phyloP scores from a whole-genome alignment of 805 yeast species.

The Myxozyma lipomycoides region DNA sequence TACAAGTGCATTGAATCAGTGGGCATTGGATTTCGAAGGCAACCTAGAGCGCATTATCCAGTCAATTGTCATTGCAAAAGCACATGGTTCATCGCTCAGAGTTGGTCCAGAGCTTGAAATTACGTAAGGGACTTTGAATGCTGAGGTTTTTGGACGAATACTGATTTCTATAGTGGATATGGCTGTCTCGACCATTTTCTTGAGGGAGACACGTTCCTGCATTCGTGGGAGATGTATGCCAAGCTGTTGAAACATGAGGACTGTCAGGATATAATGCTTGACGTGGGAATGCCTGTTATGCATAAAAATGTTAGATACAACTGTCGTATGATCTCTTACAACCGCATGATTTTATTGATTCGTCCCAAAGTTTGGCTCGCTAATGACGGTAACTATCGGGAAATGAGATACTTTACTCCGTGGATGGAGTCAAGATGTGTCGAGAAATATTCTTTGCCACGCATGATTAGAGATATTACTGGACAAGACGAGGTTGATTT shows the following conservation, averaged over 20 bases:
- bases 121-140: conserved; percentile 50
- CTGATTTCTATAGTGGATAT: conserved; percentile 28
- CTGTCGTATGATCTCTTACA: conserved; percentile 78
- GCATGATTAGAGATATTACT: conserved; percentile 57
- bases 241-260: conserved; percentile 65
- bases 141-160: not conserved
- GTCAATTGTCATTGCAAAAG: conserved; percentile 74
- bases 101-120: conserved; percentile 97
- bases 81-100: conserved; percentile 69
- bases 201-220: conserved; percentile 82
- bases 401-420: conserved; percentile 94
- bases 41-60: conserved; percentile 86
- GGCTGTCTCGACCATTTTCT: conserved; percentile 92
- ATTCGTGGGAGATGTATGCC: conserved; percentile 92
- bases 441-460: conserved; percentile 72
- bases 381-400: conserved; percentile 96
- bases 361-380: conserved; percentile 93
- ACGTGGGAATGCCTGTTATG: conserved; percentile 90
- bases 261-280: conserved; percentile 74
- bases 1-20: conserved; percentile 73
- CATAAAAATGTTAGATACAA: conserved; percentile 87
- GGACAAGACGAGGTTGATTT: conserved; percentile 67
- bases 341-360: conserved; percentile 75
- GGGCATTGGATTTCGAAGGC: conserved; percentile 98
- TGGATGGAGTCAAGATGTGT: conserved; percentile 78